These are phyloP conservation scores for Balakata baccata DNA, from an alignment of 345 rosid genomes.

Conservation along the genomic window DNA sequence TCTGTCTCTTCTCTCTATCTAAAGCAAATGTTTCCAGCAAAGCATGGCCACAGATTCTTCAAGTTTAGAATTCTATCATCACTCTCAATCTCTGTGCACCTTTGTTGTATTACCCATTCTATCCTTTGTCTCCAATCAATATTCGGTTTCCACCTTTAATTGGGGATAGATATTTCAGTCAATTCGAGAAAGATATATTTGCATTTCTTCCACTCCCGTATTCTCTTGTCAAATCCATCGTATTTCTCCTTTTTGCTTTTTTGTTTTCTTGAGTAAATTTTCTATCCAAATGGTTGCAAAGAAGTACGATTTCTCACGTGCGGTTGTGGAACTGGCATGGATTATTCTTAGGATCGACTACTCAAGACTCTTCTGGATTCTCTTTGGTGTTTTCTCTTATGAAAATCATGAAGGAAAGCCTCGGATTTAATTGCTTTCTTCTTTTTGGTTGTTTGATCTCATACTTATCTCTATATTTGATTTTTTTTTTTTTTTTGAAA, in stretches of 20 bases:
- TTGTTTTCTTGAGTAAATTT: not conserved
- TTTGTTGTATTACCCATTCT: not conserved
- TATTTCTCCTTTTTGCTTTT: not conserved
- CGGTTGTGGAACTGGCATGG: slow-evolving; percentile 31
- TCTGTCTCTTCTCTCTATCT: not conserved
- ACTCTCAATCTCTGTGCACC: not conserved
- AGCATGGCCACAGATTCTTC: slow-evolving; percentile 33
- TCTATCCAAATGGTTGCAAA: slow-evolving; percentile 19
- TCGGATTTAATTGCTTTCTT: slow-evolving; percentile 18
- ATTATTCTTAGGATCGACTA: slow-evolving; percentile 33
- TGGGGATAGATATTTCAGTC: not conserved
- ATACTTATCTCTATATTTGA: not conserved
- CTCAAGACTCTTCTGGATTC: slow-evolving; percentile 35
- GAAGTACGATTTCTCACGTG: slow-evolving; percentile 25
- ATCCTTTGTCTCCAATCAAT: not conserved
- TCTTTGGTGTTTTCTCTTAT: slow-evolving; percentile 34
- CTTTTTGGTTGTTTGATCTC: not conserved
- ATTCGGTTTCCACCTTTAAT: not conserved
- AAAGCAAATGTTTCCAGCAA: slow-evolving; percentile 26
- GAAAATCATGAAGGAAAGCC: slow-evolving; percentile 45
- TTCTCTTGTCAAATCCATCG: slow-evolving; percentile 11
- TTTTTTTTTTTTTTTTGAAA: no score
- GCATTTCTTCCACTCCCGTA: not conserved
- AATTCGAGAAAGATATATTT: not conserved
- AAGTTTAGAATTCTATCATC: slow-evolving; percentile 21